phyloP scores from a whole-genome alignment of 441 rosid genomes.

The Jatropha multifida region DNA sequence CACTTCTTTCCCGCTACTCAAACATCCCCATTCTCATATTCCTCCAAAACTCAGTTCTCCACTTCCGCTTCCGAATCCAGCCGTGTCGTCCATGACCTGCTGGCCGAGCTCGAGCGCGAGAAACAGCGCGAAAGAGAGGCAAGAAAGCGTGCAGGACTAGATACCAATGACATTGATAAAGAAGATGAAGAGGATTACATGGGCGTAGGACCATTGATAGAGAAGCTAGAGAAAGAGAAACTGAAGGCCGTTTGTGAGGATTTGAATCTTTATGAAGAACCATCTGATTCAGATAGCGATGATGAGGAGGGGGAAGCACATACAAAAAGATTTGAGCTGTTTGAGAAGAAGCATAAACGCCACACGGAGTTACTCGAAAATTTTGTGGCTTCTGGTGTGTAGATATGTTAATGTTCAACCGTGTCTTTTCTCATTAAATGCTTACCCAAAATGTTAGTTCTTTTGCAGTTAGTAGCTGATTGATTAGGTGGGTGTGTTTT shows the following conservation, averaged over 20 bases:
- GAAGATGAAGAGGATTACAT: conserved; percentile 84
- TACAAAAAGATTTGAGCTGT: conserved; percentile 33
- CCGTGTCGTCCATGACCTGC: conserved; percentile 45
- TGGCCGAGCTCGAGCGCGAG: conserved; percentile 41
- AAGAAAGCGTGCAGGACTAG: conserved; percentile 55
- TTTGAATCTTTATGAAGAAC: conserved; percentile 46
- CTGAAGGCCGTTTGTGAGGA: conserved; percentile 37
- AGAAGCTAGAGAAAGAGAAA: conserved; percentile 64
- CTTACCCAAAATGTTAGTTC: background rate
- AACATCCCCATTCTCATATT: conserved; percentile 32
- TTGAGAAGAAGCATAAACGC: conserved; percentile 56
- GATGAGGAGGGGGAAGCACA: conserved; percentile 58
- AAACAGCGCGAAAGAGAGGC: conserved; percentile 31
- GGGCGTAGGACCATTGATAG: conserved; percentile 70
- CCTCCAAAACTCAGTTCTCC: conserved; percentile 42
- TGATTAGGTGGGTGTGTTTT: background rate
- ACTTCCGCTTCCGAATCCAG: conserved; percentile 22
- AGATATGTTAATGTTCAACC: background rate
- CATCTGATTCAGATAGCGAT: conserved; percentile 73
- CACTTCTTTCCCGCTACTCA: conserved; percentile 28
- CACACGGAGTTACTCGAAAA: conserved; percentile 59
- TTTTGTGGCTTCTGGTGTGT: conserved; percentile 52
- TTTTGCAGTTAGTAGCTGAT: background rate
- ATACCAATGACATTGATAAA: conserved; percentile 64
- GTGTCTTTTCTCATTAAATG: background rate